Conservation (phyloP, 495 filamentous ascomycete genomes). For the Hypomontagnella submonticulosa region DNA sequence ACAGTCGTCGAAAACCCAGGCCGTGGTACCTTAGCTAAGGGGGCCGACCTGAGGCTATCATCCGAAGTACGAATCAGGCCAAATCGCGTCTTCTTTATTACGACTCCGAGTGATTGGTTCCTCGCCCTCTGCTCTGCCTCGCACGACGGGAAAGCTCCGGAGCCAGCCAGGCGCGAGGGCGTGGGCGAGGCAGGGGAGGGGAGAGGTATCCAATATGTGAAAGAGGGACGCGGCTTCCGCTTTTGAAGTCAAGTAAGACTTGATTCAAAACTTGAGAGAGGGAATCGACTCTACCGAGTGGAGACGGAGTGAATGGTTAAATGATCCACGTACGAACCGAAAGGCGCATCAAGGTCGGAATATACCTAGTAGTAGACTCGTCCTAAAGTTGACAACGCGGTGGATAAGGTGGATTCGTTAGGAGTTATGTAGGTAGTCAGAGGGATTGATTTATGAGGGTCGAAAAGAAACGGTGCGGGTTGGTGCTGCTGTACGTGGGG, state of each 20-base stretch:
- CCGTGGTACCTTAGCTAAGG: constrained; percentile 18
- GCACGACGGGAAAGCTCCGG: constrained; percentile 38
- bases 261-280: constrained; percentile 7
- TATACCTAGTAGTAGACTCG: constrained; percentile 1
- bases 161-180: constrained; percentile 36
- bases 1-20: constrained; percentile 17
- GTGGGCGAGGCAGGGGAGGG: constrained; percentile 41
- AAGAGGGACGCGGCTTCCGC: constrained; percentile 19
- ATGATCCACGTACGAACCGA: not conserved
- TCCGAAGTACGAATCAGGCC: constrained; percentile 18
- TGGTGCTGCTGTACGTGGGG: constrained; percentile 36
- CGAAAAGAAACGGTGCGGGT: constrained; percentile 33
- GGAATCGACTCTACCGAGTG: constrained; percentile 15
- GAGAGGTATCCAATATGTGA: constrained; percentile 20
- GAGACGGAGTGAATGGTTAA: not conserved
- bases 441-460: constrained; percentile 27
- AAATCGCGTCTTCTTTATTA: constrained; percentile 19
- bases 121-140: constrained; percentile 37
- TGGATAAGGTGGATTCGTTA: not conserved
- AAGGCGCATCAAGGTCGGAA: constrained; percentile 1
- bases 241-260: too few relatives aligned
- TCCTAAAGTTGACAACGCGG: constrained; percentile 12
- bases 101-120: constrained; percentile 9
- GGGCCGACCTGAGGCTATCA: constrained; percentile 23
- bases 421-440: constrained; percentile 2